Evolutionary conservation across 345 rosid genomes (phyloP).

Genomic region (Iberis pinnata): DNA sequence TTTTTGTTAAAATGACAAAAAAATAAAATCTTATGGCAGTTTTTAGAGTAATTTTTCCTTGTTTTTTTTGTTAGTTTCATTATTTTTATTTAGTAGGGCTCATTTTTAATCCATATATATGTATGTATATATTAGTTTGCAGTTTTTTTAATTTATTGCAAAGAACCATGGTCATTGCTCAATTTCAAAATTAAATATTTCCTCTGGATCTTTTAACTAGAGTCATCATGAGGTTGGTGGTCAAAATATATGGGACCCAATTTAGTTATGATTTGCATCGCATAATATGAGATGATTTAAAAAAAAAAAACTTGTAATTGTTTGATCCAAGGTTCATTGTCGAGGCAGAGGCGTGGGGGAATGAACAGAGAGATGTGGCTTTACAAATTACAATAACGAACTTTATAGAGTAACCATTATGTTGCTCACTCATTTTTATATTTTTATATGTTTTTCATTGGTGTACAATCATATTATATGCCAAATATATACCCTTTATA

Average conservation of each 20-base stretch:
- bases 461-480: slow-evolving; percentile 16
- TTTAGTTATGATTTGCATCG: slow-evolving; percentile 14
- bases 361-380: slow-evolving; percentile 32
- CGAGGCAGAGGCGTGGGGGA: slow-evolving; percentile 35
- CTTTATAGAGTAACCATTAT: slow-evolving; percentile 31
- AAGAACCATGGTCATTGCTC: no score
- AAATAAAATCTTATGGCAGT: no score
- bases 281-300: background rate
- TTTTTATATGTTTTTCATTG: slow-evolving; percentile 10
- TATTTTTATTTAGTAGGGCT: no score
- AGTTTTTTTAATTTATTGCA: no score
- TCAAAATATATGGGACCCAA: slow-evolving; percentile 24
- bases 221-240: background rate
- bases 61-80: no score
- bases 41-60: no score
- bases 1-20: no score
- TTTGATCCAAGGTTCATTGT: slow-evolving; percentile 22
- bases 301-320: slow-evolving; percentile 14
- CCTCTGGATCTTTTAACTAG: no score
- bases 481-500: slow-evolving; percentile 20
- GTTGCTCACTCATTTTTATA: slow-evolving; percentile 24
- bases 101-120: no score
- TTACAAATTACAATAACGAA: slow-evolving; percentile 25
- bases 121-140: no score
- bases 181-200: no score